phyloP scores from a whole-genome alignment of 441 rosid genomes.

The Biscutella laevigata region DNA sequence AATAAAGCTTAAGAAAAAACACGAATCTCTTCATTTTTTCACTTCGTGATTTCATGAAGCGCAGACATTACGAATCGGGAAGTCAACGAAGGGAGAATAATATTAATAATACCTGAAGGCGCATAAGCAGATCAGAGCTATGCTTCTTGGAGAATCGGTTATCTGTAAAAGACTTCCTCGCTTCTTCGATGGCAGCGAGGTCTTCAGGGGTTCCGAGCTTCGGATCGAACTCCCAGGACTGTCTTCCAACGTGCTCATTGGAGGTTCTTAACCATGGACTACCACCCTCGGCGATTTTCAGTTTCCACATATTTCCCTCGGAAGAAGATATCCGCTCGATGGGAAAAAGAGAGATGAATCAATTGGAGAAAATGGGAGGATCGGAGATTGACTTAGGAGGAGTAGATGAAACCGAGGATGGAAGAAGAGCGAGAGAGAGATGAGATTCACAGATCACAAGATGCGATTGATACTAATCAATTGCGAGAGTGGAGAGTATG shows the following conservation, averaged over 20 bases:
- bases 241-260: conserved; percentile 62
- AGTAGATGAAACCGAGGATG: too few species aligned
- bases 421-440: too few species aligned
- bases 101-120: conserved; percentile 42
- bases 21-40: background rate
- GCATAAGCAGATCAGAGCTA: conserved; percentile 73
- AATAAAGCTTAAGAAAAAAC: background rate
- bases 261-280: conserved; percentile 60
- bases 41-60: background rate
- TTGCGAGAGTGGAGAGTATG: too few species aligned
- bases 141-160: conserved; percentile 52
- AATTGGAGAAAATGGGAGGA: too few species aligned
- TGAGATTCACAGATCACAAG: too few species aligned
- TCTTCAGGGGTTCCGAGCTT: conserved; percentile 56
- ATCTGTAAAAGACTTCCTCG: conserved; percentile 34
- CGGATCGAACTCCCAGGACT: conserved; percentile 76
- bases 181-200: conserved; percentile 41
- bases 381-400: too few species aligned
- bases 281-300: conserved; percentile 68
- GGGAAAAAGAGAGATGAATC: background rate
- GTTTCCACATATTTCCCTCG: conserved; percentile 47
- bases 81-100: background rate
- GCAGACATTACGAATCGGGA: too few species aligned
- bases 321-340: background rate
- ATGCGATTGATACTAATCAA: too few species aligned